A percentile compares a stretch with the other conserved stretches of the same genome.
phyloP scores from a whole-genome alignment of 2,329 filamentous ascomycete species.

The Elsinoe fawcettii region DNA sequence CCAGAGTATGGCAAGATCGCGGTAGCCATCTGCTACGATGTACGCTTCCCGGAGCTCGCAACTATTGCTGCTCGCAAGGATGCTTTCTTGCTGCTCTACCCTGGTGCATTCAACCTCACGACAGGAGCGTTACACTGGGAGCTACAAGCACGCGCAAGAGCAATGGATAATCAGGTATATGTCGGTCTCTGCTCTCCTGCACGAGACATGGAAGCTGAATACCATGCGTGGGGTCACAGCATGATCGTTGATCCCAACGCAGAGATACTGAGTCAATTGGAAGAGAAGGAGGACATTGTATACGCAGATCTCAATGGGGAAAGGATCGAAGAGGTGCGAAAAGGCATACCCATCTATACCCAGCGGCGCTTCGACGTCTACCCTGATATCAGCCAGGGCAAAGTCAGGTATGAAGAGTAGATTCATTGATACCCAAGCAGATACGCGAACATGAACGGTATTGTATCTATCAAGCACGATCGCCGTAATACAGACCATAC shows the following conservation, averaged over 20 bases:
- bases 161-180: conserved; percentile 90
- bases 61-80: conserved; percentile 78
- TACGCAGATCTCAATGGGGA: conserved; percentile 61
- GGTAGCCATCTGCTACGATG: conserved; percentile 93
- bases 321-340: conserved; percentile 66
- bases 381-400: conserved; percentile 68
- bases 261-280: conserved; percentile 68
- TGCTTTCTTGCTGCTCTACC: conserved; percentile 84
- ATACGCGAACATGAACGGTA: background rate
- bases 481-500: no score
- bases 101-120: conserved; percentile 93
- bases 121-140: conserved; percentile 91
- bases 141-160: conserved; percentile 70
- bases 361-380: conserved; percentile 95
- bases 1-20: conserved; percentile 83
- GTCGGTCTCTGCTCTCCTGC: conserved; percentile 89
- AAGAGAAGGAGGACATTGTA: conserved; percentile 68
- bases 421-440: background rate
- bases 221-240: conserved; percentile 89
- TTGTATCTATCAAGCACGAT: no score
- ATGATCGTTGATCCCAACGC: conserved; percentile 84
- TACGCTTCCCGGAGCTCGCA: conserved; percentile 90
- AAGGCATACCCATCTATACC: conserved; percentile 71
- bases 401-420: conserved; percentile 30
- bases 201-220: conserved; percentile 65